Base-by-base conservation (phyloP, 2,329 filamentous ascomycete species). In the Shiraia bambusicola region DNA sequence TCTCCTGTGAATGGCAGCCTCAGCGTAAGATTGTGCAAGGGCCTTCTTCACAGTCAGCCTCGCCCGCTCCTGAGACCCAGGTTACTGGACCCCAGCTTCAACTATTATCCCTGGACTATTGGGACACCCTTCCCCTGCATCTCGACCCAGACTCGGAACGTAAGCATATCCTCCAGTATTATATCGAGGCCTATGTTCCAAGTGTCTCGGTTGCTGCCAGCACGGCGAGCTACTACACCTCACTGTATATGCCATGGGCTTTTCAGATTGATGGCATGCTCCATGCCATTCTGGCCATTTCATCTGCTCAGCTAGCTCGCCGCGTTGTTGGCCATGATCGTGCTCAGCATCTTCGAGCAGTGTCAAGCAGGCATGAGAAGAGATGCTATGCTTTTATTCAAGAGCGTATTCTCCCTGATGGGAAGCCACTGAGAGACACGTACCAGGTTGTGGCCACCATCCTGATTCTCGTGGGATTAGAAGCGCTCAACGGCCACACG, bases 241-340 rank as follows among this genome's bases (percentile, higher is more conserved):
- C 49, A 4, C 47, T 67, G 9, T 68, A 68, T 33, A 62, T 68
- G 45, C 65, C 65, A 15, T 66, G 64, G 65, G 64, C 65, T 12
- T 61, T 65, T 26, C 47, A 64, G 25, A 63, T 59, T 11, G 55
- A 67, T 26, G 65, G 65, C 12, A 60, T 68, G 54, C 49, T 68
- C 15, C 56, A 68, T 42, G 63, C 61, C 22, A 65, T 68, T 19
- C 51, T 66, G 15, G 65, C 65, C 25, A 54, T 66, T 13, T 61
- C 63, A 13, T 66, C 65, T 29, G 60, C 60, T 13, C 65, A 68
- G 45, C 52, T 68, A 7, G 63, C 65, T 10, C 49, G 57, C 38
- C 55, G 65, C 14, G 60, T 56, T 13, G 41, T 51, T 7, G 50
- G 58, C 28, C 37, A 49, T 14, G 54, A 64, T 11, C 59, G 61